phyloP scores from a whole-genome alignment of 352 stramenopile genomes.

The Globisporangium acanthophoron region DNA sequence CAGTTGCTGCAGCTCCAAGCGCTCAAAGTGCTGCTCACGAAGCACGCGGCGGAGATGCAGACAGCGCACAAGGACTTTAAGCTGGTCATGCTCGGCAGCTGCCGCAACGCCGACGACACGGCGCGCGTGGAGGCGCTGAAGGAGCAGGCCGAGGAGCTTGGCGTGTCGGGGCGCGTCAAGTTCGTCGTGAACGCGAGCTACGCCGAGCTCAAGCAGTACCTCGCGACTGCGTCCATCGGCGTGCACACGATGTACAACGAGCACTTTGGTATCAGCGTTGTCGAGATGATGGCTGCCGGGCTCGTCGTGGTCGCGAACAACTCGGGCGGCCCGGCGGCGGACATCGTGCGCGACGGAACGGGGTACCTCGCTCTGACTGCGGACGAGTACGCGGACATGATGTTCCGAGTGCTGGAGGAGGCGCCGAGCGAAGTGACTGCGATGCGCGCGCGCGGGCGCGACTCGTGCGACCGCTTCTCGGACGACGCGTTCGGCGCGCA shows the following conservation, averaged over 20 bases:
- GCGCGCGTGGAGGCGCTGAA: conserved; percentile 84
- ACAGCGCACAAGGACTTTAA: conserved; percentile 65
- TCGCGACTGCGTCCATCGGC: conserved; percentile 87
- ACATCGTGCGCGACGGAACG: conserved; percentile 87
- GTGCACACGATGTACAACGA: conserved; percentile 99
- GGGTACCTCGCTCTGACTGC: conserved; percentile 83
- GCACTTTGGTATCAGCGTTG: conserved; percentile 99
- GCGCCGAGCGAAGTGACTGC: conserved; percentile 21
- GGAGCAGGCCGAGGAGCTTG: conserved; percentile 69
- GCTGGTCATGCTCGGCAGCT: conserved; percentile 95
- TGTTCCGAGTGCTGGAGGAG: conserved; percentile 53
- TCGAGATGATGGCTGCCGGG: conserved; percentile 99
- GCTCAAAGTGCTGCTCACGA: conserved; percentile 63
- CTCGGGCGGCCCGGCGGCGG: conserved; percentile 93
- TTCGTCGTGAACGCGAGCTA: conserved; percentile 97
- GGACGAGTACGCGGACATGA: conserved; percentile 85
- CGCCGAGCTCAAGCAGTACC: conserved; percentile 83
- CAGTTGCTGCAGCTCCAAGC: conserved; percentile 93
- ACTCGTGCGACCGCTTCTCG: conserved; percentile 59
- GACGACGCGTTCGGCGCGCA: conserved; percentile 63
- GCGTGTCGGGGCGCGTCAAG: conserved; percentile 77
- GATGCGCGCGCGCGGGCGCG: conserved; percentile 41
- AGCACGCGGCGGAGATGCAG: conserved; percentile 35
- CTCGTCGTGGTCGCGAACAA: conserved; percentile 96
- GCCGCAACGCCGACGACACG: conserved; percentile 92